Conservation (phyloP, 2,329 filamentous ascomycete genomes). For the Aureobasidium subglaciale region DNA sequence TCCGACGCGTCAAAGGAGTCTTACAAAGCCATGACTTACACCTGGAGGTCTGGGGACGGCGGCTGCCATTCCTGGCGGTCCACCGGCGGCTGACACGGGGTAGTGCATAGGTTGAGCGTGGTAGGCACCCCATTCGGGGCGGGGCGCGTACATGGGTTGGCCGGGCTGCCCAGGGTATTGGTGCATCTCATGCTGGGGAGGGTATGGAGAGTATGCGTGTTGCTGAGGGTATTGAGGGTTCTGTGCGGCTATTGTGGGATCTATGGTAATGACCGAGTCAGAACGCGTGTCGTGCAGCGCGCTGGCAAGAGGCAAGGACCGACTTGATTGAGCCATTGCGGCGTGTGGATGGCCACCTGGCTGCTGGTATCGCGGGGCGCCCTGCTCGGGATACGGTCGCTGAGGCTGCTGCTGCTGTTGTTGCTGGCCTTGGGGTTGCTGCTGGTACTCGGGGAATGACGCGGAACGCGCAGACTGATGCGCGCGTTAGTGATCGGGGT, state of each 20-base stretch:
- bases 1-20: constrained; percentile 6
- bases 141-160: constrained; percentile 52
- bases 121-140: constrained; percentile 63
- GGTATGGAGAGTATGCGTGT: constrained; percentile 79
- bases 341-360: constrained; percentile 67
- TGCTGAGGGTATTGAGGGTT: constrained; percentile 84
- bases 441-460: constrained; percentile 76
- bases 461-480: constrained; percentile 69
- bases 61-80: constrained; percentile 50
- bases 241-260: constrained; percentile 87
- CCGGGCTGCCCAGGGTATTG: constrained; percentile 61
- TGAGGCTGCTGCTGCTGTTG: constrained; percentile 27
- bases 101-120: constrained; percentile 50
- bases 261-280: constrained; percentile 97
- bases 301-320: constrained; percentile 81
- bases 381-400: constrained; percentile 11
- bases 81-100: constrained; percentile 51
- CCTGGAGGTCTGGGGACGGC: constrained; percentile 55
- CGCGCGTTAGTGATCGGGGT: constrained; percentile 81
- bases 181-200: constrained; percentile 76
- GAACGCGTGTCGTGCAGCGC: constrained; percentile 58
- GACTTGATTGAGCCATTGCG: constrained; percentile 99
- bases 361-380: constrained; percentile 57
- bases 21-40: constrained; percentile 40
- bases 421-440: constrained; percentile 48